Percentiles rank a stretch among this genome's conserved stretches.
These are phyloP conservation scores for Penicillium sp. DNA, from an alignment of 2,329 filamentous ascomycete genomes.

Conservation along the genomic window DNA sequence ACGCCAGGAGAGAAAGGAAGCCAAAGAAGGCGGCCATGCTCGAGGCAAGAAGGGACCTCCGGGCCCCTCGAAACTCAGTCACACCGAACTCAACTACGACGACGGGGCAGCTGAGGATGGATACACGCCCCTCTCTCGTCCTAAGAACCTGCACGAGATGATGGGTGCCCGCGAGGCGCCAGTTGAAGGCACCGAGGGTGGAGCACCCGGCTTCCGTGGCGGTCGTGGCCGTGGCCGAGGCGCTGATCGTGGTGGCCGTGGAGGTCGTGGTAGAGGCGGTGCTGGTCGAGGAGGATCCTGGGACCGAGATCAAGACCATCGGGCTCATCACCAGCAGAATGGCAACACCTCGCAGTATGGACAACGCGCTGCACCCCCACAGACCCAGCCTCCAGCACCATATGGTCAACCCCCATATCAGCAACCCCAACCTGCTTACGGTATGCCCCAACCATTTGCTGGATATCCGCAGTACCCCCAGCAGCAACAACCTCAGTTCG, in stretches of 20 bases:
- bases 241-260: slow-evolving; percentile 42
- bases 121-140: slow-evolving; percentile 71
- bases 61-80: slow-evolving; percentile 43
- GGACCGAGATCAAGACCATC: slow-evolving; percentile 33
- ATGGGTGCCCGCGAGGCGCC: slow-evolving; percentile 45
- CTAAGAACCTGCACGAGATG: slow-evolving; percentile 61
- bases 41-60: slow-evolving; percentile 39
- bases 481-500: slow-evolving; percentile 40
- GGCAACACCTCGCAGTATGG: slow-evolving; percentile 27
- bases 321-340: slow-evolving; percentile 32
- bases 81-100: slow-evolving; percentile 64
- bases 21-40: slow-evolving; percentile 45
- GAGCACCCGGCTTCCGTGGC: slow-evolving; percentile 46
- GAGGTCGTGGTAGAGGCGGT: slow-evolving; percentile 38
- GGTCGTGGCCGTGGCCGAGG: slow-evolving; percentile 52
- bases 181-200: slow-evolving; percentile 34
- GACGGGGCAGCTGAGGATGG: slow-evolving; percentile 57
- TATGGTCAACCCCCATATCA: slow-evolving; percentile 29
- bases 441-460: slow-evolving; percentile 33
- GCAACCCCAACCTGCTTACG: slow-evolving; percentile 29
- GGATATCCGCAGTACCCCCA: slow-evolving; percentile 32
- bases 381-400: slow-evolving; percentile 24
- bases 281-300: slow-evolving; percentile 34
- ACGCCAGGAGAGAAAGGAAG: slow-evolving; percentile 57
- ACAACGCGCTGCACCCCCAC: slow-evolving; percentile 19